phyloP scores from a whole-genome alignment of 345 rosid genomes.

The Abelmoschus esculentus region DNA sequence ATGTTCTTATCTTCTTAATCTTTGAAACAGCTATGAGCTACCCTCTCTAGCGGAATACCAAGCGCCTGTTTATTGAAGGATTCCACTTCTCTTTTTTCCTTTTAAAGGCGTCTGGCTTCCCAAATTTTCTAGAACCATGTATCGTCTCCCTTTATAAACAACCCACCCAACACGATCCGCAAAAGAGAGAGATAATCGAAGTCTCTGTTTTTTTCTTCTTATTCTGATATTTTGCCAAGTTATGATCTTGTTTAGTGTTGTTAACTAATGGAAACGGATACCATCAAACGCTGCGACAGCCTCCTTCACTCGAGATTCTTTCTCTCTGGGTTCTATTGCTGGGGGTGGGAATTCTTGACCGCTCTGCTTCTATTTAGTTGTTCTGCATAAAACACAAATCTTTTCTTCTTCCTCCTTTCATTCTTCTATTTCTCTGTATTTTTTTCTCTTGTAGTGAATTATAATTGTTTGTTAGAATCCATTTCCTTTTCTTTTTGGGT shows the following conservation, averaged over 20 bases:
- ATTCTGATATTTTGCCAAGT: not conserved
- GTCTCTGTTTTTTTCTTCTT: not conserved
- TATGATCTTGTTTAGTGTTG: not conserved
- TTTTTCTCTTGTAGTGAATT: not conserved
- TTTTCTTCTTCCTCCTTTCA: not conserved
- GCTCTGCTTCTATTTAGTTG: not conserved
- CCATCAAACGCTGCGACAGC: not conserved
- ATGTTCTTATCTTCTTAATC: not conserved
- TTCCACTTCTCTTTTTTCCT: not conserved
- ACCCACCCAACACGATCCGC: not conserved
- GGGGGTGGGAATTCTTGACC: not conserved
- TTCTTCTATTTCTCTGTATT: too few species aligned
- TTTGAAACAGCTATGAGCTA: not conserved
- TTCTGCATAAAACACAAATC: not conserved
- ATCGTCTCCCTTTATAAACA: not conserved
- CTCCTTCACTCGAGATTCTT: not conserved
- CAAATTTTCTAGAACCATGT: not conserved
- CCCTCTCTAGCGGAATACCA: not conserved
- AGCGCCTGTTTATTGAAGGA: not conserved
- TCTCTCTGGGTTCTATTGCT: not conserved
- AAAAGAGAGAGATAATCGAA: not conserved
- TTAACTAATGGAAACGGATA: not conserved
- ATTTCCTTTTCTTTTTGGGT: not conserved
- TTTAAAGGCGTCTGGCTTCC: not conserved
- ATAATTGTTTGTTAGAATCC: not conserved